A percentile compares a stretch with the other conserved stretches of the same genome.
Conservation (phyloP, 257 asterid species). For the Verbena officinalis region DNA sequence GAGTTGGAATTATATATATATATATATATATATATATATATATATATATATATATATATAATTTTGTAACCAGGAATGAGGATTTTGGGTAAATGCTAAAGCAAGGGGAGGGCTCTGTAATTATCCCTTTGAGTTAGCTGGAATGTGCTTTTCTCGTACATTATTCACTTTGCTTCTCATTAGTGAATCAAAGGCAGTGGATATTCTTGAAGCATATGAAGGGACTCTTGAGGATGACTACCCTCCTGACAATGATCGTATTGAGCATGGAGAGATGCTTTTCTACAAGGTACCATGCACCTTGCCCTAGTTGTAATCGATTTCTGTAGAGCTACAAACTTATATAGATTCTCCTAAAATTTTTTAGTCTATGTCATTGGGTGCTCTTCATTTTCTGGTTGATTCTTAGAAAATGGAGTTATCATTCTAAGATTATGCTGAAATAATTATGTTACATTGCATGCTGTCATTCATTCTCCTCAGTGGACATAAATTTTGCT, state of each 20-base stretch:
- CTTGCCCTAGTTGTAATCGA: conserved; percentile 8
- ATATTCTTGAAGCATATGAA: conserved; percentile 97
- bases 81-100: no score
- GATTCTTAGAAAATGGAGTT: conserved; percentile 13
- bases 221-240: conserved; percentile 98
- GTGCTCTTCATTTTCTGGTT: conserved; percentile 10
- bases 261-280: conserved; percentile 99
- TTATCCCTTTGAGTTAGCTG: no score
- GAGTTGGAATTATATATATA: no score
- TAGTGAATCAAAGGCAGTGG: conserved; percentile 95
- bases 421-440: conserved; percentile 1
- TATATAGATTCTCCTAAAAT: no score
- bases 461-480: conserved; percentile 6
- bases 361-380: background rate
- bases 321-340: no score
- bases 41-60: no score
- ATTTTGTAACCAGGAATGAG: no score
- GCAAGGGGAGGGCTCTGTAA: no score
- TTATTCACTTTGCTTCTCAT: no score
- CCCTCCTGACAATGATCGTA: conserved; percentile 94
- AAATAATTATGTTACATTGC: conserved; percentile 20
- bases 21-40: no score
- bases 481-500: conserved; percentile 25
- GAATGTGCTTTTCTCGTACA: conserved; percentile 8
- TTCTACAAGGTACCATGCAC: conserved; percentile 77